A percentile compares a stretch with the other conserved stretches of the same genome.
Evolutionary conservation across 139 green algal genomes (phyloP).

Genomic region (Chlorella sp.): DNA sequence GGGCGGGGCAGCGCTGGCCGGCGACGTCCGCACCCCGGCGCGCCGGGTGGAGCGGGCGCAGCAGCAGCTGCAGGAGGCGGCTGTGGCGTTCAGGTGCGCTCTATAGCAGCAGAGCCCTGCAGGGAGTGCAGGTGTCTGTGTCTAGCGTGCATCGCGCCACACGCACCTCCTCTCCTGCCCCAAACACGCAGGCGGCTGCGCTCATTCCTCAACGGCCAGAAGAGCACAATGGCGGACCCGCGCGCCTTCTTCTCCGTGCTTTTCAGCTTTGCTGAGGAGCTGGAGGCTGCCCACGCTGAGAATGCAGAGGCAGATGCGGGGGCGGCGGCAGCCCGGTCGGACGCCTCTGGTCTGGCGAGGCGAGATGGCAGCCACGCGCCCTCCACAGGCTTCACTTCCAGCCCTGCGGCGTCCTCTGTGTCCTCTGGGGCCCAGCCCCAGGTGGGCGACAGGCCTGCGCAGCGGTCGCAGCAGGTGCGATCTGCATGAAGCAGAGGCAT

Average conservation of each 20-base stretch:
- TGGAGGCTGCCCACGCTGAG: constrained; percentile 44
- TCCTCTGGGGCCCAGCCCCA: too few relatives aligned
- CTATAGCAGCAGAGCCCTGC: background rate
- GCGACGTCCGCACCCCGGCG: too few relatives aligned
- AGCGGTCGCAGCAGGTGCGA: too few relatives aligned
- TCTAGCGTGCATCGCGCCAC: too few relatives aligned
- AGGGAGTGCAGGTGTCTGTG: background rate
- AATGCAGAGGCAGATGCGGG: constrained; percentile 40
- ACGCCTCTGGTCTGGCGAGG: too few relatives aligned
- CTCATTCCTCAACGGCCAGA: constrained; percentile 46
- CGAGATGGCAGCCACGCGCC: too few relatives aligned
- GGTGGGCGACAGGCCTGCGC: too few relatives aligned
- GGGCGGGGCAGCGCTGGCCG: too few relatives aligned
- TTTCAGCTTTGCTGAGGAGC: constrained; percentile 39
- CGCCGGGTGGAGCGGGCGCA: too few relatives aligned
- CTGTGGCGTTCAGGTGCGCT: constrained; percentile 5
- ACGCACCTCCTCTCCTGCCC: background rate
- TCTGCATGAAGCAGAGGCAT: too few relatives aligned
- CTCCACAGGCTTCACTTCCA: too few relatives aligned
- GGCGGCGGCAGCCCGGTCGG: background rate
- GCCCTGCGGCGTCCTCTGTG: too few relatives aligned
- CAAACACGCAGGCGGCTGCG: constrained; percentile 17
- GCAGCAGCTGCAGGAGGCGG: background rate
- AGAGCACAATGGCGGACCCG: constrained; percentile 32
- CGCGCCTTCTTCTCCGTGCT: constrained; percentile 51